Conservation (phyloP, 1,284 basidiomycete genomes). For the Ustilago tritici region DNA sequence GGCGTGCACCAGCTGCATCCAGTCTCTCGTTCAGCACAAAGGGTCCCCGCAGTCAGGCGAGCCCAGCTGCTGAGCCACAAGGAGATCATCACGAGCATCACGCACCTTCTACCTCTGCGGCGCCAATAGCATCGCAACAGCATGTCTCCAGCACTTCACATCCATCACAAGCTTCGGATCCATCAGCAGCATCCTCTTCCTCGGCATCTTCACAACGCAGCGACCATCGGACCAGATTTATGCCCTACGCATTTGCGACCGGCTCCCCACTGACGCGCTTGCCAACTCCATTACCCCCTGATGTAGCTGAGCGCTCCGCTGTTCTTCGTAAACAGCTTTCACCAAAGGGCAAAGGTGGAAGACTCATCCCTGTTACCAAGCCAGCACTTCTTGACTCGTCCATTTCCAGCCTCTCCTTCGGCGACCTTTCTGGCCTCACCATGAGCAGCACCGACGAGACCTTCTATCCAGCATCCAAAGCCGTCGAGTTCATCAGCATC, state of each 20-base stretch:
- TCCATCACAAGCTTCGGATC: background rate
- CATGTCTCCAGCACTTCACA: constrained; percentile 10
- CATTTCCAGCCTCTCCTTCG: constrained; percentile 36
- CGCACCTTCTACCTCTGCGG: constrained; percentile 17
- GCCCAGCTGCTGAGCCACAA: constrained; percentile 37
- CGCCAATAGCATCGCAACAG: constrained; percentile 14
- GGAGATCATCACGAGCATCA: constrained; percentile 33
- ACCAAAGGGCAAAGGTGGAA: constrained; percentile 24
- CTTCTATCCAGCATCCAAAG: constrained; percentile 56
- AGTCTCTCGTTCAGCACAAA: constrained; percentile 33
- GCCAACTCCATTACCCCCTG: constrained; percentile 50
- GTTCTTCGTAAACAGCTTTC: constrained; percentile 24
- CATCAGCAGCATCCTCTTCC: constrained; percentile 15
- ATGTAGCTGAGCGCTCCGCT: constrained; percentile 40
- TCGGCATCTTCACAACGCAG: constrained; percentile 24
- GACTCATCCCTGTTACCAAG: constrained; percentile 10
- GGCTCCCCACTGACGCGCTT: constrained; percentile 46
- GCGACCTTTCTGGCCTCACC: constrained; percentile 47
- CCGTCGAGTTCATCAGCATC: constrained; percentile 59
- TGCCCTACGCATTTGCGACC: constrained; percentile 40
- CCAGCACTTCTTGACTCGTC: constrained; percentile 12
- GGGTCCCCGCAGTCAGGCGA: constrained; percentile 33
- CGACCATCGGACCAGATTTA: constrained; percentile 27
- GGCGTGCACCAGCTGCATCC: background rate
- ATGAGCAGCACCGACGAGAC: constrained; percentile 53